Evolutionary conservation across 345 rosid genomes (phyloP), one percentile per base, ranked within the genome.

Genomic region (Lenwebbia sp.): DNA sequence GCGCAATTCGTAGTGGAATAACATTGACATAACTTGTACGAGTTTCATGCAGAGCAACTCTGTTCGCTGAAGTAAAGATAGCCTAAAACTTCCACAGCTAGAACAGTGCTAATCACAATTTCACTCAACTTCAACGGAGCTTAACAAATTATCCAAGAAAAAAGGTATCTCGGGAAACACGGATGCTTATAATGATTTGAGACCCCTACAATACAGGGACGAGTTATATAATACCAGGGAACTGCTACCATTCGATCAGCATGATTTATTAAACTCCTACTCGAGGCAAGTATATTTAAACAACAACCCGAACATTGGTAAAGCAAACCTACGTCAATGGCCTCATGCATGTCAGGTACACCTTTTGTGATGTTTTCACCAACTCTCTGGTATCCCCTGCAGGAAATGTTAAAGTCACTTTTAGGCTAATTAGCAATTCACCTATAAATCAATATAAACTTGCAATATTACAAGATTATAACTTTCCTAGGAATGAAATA

Each of bases 331-430:
- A 96, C 97, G 90, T 96, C 98, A 82, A 96, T 93, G 75, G 99
- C 98, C 92, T 95, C 96, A 13, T 92, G 98, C 81, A 93, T 89
- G 83, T 96, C 98, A 78, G 97, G 95, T n/a, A 76, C 83, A 30
- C 94, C 99, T 89, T 95, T 92, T 25, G 99, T 96, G 86, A 96
- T 85, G 86, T 96, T 96, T 91, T 95, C 97, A 83, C 94, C 94
- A 57, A 95, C 51, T 84, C 93, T 94, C 88, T 96, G 96, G 91
- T 93, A 96, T 88, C 97, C 99, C 90, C 99, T 96, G 94, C 91
- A 92, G 22, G 60, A 86, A 82, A 89, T 54, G n/a, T 19, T 87
- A 82, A n/a, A 84, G 33, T 54, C 28, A 44, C 13, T 57, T 50
- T 23, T 52, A 51, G 49, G 26, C 47, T 52, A 82, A 33, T 65